Conservation (phyloP, 2,329 filamentous ascomycete genomes). For the Alternaria angustiovoidea region DNA sequence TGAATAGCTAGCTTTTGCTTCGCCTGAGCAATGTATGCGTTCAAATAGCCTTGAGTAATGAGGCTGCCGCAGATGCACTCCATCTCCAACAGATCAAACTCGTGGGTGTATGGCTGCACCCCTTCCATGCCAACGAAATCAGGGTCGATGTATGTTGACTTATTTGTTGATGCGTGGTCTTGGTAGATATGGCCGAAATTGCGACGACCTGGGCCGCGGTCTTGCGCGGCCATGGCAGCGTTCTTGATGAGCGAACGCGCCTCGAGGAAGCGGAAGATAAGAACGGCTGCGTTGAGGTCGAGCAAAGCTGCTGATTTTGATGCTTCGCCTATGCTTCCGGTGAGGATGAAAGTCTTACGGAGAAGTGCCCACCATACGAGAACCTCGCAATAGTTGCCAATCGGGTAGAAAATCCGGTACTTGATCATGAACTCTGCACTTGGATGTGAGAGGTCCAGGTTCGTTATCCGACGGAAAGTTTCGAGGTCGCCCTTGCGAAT, state of each 20-base stretch:
- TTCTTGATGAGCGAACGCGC: constrained; percentile 52
- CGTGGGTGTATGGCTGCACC: constrained; percentile 38
- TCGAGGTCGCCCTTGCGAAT: constrained; percentile 78
- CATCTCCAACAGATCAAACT: constrained; percentile 69
- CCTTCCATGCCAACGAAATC: constrained; percentile 54
- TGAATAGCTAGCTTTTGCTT: constrained; percentile 82
- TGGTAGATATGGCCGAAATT: constrained; percentile 58
- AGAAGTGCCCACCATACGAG: constrained; percentile 85
- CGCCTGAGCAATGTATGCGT: constrained; percentile 83
- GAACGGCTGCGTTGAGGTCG: constrained; percentile 73
- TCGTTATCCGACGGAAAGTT: constrained; percentile 74
- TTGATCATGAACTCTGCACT: constrained; percentile 72
- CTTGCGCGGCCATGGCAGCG: constrained; percentile 36
- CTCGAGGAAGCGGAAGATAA: constrained; percentile 71
- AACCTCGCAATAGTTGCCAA: constrained; percentile 79
- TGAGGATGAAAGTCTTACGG: constrained; percentile 78
- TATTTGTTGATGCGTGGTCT: constrained; percentile 57
- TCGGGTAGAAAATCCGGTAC: constrained; percentile 76
- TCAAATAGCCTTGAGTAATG: constrained; percentile 80
- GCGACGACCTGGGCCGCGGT: constrained; percentile 46
- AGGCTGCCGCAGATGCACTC: constrained; percentile 80
- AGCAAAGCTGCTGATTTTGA: constrained; percentile 70
- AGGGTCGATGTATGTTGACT: constrained; percentile 52
- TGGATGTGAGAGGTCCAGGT: constrained; percentile 43
- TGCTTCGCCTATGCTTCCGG: constrained; percentile 69